A percentile compares a stretch with the other conserved stretches of the same genome.
phyloP scores from a whole-genome alignment of 1,284 basidiomycete genomes.

The Polyporus tsugae region DNA sequence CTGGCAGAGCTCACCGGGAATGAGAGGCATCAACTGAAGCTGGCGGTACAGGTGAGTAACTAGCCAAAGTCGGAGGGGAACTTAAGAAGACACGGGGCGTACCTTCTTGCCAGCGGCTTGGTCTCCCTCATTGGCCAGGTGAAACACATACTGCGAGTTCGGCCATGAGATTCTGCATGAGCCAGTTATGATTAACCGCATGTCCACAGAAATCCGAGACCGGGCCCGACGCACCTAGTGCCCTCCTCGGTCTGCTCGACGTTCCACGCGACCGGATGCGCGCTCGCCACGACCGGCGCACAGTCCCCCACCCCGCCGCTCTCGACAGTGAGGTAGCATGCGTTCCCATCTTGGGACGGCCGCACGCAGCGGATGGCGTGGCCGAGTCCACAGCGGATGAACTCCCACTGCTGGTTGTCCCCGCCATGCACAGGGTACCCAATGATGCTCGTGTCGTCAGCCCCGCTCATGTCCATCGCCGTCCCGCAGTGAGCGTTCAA shows the following conservation, averaged over 20 bases:
- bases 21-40: constrained; percentile 33
- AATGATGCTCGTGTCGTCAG: constrained; percentile 55
- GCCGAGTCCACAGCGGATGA: constrained; percentile 47
- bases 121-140: constrained; percentile 35
- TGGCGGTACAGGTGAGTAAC: constrained; percentile 1
- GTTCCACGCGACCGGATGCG: constrained; percentile 43
- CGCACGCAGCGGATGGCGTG: constrained; percentile 53
- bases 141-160: constrained; percentile 35
- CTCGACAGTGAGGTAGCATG: constrained; percentile 51
- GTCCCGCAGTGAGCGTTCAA: constrained; percentile 58
- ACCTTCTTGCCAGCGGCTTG: constrained; percentile 35
- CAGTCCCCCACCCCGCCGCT: constrained; percentile 46
- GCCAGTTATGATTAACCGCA: background rate
- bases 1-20: constrained; percentile 33
- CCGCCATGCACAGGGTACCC: constrained; percentile 55
- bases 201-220: background rate
- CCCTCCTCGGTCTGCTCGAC: constrained; percentile 34
- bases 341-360: constrained; percentile 32
- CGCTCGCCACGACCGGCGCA: constrained; percentile 38
- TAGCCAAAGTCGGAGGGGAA: no score
- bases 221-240: constrained; percentile 29
- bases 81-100: background rate
- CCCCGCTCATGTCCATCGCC: constrained; percentile 61
- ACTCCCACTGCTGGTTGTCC: constrained; percentile 64
- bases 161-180: constrained; percentile 35